Evolutionary conservation across 768 basidiomycete genomes (phyloP), one percentile per base, ranked within the genome.

Genomic region (Lactarius psammicola): DNA sequence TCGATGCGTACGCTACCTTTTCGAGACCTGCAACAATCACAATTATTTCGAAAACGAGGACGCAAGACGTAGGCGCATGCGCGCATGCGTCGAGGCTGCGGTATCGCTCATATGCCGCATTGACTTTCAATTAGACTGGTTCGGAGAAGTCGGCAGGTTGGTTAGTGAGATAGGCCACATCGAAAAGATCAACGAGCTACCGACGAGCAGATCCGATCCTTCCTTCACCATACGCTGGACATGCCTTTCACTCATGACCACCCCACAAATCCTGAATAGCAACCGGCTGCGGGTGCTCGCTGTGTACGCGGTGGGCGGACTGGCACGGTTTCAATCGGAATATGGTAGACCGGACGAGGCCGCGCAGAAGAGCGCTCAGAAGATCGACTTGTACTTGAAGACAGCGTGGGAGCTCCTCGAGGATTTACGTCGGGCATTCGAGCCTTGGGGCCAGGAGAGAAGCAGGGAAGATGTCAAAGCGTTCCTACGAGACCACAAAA

Each of bases 391-490:
- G 17, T 15, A n/a, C 31, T 46, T 64, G 5, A 20, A 10, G 56
- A 31, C 0, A 1, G 57, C 57, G 0, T 54, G 63, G 63, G 26
- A 34, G 15, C 10, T 13, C 4, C 31, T 57, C 20, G 36, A 34
- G 15, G 44, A 57, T 11, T n/a, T 65, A 18, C 11, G 46, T 61
- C 55, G 11, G 23, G 64, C 60, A 33, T 42, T 65, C 23, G 53
- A 59, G 17, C 31, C 44, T 9, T 49, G 34, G 59, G 34, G 11
- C 33, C 26, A 36, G 1, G 13, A 34, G 33, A 34, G 33, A 8
- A 49, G 44, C 13, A 20, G 18, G 15, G 40, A 44, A 17, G 28
- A 61, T 1, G n/a, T 42, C 59, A 9, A 15, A 28, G n/a, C 10
- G 17, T 40, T 65, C n/a, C 44, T 65, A 6, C 4, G 11, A 5